These are phyloP conservation scores for Hyaloscypha finlandica DNA, from an alignment of 495 filamentous ascomycete genomes.

Conservation along the genomic window DNA sequence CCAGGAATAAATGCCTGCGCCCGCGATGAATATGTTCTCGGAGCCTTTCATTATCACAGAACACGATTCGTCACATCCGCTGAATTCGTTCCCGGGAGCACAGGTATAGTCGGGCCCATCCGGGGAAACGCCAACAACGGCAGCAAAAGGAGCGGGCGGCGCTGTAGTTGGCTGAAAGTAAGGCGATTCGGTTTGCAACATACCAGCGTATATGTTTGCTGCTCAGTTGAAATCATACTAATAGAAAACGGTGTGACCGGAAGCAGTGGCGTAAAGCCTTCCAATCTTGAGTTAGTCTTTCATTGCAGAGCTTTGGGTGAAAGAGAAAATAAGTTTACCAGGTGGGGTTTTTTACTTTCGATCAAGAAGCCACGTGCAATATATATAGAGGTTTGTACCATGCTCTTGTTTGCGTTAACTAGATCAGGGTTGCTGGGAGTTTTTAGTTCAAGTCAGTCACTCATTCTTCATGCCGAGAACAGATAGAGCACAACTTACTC, in stretches of 20 bases:
- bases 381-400: constrained; percentile 39
- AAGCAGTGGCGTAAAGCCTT: constrained; percentile 65
- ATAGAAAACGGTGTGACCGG: constrained; percentile 73
- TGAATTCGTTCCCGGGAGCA: constrained; percentile 34
- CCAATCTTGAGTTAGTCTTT: constrained; percentile 44
- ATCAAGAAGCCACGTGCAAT: constrained; percentile 20
- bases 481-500: constrained; percentile 3
- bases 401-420: constrained; percentile 31
- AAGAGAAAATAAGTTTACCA: constrained; percentile 51
- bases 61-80: constrained; percentile 31
- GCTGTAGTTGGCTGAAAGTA: constrained; percentile 74
- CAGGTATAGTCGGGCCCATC: constrained; percentile 27
- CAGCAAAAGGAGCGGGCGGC: constrained; percentile 56
- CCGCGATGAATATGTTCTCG: constrained; percentile 26
- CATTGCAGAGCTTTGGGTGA: constrained; percentile 57
- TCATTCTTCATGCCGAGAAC: neutral
- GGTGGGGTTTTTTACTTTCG: neutral
- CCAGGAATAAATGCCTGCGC: constrained; percentile 34
- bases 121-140: constrained; percentile 22
- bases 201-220: constrained; percentile 62
- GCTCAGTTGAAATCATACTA: constrained; percentile 68
- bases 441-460: constrained; percentile 10
- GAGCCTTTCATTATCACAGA: constrained; percentile 25
- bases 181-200: constrained; percentile 72
- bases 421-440: constrained; percentile 28